These are phyloP conservation scores for Pseudisothecium myosuroides DNA, from an alignment of 225 moss, liverwort and hornwort genomes.

Conservation along the genomic window DNA sequence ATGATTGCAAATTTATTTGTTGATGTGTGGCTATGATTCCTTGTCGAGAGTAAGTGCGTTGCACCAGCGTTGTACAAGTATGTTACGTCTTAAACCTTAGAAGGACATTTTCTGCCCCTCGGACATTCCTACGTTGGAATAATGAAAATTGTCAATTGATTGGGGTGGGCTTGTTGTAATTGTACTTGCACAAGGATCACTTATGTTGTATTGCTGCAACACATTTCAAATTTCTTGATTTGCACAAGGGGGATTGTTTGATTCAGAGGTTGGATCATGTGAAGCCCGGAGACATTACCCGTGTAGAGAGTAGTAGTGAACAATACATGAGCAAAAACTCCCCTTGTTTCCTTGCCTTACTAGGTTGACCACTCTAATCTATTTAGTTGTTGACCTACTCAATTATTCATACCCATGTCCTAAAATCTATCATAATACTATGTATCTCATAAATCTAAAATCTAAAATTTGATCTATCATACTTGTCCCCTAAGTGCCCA, in stretches of 20 bases:
- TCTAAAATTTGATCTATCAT: neutral
- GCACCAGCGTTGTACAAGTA: neutral
- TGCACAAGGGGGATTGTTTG: neutral
- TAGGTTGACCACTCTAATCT: neutral
- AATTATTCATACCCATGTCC: neutral
- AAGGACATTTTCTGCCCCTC: neutral
- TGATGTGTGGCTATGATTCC: neutral
- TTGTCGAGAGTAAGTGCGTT: neutral
- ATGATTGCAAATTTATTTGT: neutral
- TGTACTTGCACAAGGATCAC: neutral
- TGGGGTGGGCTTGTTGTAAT: neutral
- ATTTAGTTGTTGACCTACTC: neutral
- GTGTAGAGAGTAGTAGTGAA: neutral
- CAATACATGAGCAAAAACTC: neutral
- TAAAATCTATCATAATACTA: neutral
- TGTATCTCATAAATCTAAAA: no score
- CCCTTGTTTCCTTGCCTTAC: neutral
- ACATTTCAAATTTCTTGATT: neutral
- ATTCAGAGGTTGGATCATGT: neutral
- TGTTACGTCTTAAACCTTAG: neutral
- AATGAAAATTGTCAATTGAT: neutral
- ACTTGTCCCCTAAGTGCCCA: no score
- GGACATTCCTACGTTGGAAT: neutral
- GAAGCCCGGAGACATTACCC: no score
- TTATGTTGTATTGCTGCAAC: neutral